A percentile compares a stretch with the other conserved stretches of the same genome.
These are phyloP conservation scores for Eucommia ulmoides DNA, from an alignment of 257 asterid genomes.

Conservation along the genomic window DNA sequence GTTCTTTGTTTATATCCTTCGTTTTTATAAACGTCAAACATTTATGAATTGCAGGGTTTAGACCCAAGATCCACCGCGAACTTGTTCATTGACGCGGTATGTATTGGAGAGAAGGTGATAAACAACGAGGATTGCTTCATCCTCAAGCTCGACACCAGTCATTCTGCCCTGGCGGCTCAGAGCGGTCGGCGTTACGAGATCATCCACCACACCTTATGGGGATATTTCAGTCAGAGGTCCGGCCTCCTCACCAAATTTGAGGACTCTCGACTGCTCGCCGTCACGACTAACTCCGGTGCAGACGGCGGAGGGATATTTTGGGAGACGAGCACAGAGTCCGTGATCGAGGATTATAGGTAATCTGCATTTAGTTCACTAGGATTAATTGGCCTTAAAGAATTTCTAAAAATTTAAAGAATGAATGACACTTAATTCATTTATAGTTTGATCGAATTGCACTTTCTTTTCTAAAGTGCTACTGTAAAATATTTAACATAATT, in stretches of 20 bases:
- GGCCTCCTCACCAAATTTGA: conserved; percentile 78
- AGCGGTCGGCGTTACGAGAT: conserved; percentile 58
- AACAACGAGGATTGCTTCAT: conserved; percentile 84
- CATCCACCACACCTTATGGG: conserved; percentile 92
- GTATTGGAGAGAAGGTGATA: conserved; percentile 85
- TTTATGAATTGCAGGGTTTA: conserved; percentile 56
- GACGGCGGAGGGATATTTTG: conserved; percentile 77
- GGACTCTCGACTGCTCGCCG: conserved; percentile 68
- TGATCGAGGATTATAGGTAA: conserved; percentile 65
- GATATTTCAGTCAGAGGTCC: conserved; percentile 92
- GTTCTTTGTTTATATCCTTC: too few relatives aligned
- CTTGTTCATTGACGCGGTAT: conserved; percentile 70
- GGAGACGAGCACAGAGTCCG: conserved; percentile 90
- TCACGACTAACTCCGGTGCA: conserved; percentile 52
- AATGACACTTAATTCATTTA: too few relatives aligned
- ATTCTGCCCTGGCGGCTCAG: conserved; percentile 60
- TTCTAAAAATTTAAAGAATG: too few relatives aligned
- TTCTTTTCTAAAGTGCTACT: too few relatives aligned
- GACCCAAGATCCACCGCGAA: conserved; percentile 72
- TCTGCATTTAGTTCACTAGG: too few relatives aligned
- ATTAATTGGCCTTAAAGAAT: too few relatives aligned
- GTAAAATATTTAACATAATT: too few relatives aligned
- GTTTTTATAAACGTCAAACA: too few relatives aligned
- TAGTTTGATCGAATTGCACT: too few relatives aligned
- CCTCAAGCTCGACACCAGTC: conserved; percentile 73